Evolutionary conservation across 2,329 filamentous ascomycete genomes (phyloP).

Genomic region (Colletotrichum horii): DNA sequence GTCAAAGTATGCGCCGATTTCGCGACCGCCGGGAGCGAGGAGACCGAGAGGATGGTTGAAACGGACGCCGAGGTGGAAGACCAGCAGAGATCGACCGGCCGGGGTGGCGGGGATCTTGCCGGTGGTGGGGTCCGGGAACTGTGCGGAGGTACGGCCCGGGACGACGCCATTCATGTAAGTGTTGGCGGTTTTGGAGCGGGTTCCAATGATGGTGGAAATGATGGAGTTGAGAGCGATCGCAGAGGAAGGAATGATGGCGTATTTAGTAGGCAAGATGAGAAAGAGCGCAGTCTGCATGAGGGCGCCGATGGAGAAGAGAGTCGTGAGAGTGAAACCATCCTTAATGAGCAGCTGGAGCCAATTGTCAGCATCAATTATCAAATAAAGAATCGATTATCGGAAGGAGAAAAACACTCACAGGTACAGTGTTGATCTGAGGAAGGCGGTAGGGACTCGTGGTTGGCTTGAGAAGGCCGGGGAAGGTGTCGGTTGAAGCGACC

Average conservation of each 20-base stretch:
- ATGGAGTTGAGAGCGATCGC: constrained; percentile 33
- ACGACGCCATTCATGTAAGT: constrained; percentile 30
- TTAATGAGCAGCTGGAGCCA: constrained; percentile 27
- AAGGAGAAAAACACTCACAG: not conserved
- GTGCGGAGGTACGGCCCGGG: constrained; percentile 37
- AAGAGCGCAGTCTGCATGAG: constrained; percentile 37
- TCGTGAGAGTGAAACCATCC: constrained; percentile 37
- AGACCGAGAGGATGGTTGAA: constrained; percentile 55
- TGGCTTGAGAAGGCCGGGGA: not conserved
- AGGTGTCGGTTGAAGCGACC: not conserved
- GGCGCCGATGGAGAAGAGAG: constrained; percentile 37
- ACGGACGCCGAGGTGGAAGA: constrained; percentile 51
- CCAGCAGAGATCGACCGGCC: constrained; percentile 36
- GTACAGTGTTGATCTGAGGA: not conserved
- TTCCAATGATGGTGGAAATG: constrained; percentile 33
- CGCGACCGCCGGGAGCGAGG: constrained; percentile 47
- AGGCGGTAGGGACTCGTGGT: not conserved
- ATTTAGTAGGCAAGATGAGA: constrained; percentile 36
- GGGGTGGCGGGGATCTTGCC: constrained; percentile 29
- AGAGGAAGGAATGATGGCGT: constrained; percentile 37
- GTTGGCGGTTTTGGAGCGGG: constrained; percentile 22
- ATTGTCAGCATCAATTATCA: not conserved
- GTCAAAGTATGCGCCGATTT: constrained; percentile 42
- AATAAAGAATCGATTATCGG: too few species aligned
- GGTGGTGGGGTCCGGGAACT: constrained; percentile 32